phyloP scores from a whole-genome alignment of 106 monocot species.

The Dendrobium nobile region DNA sequence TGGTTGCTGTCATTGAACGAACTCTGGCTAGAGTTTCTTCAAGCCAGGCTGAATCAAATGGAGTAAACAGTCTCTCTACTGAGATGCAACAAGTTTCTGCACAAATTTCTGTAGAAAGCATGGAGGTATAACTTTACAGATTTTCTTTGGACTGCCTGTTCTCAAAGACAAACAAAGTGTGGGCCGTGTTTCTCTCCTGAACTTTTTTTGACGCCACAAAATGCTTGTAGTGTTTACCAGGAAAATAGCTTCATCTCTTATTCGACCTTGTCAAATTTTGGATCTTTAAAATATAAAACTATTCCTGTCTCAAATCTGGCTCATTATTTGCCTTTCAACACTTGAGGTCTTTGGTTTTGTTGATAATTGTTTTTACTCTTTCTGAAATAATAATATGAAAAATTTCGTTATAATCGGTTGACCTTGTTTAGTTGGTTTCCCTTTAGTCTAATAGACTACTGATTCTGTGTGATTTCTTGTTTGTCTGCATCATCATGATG shows the following conservation, averaged over 20 bases:
- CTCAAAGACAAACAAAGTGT: neutral
- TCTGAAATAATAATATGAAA: neutral
- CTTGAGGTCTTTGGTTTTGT: neutral
- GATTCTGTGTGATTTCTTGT: neutral
- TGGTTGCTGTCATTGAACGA: slow-evolving; percentile 59
- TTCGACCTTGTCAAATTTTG: neutral
- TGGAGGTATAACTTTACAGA: slow-evolving; percentile 32
- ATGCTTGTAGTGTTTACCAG: neutral
- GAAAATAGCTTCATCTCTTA: neutral
- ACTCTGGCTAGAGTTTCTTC: slow-evolving; percentile 58
- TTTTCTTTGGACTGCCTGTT: neutral
- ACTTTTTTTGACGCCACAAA: neutral
- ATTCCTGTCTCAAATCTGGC: neutral
- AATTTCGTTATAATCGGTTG: neutral
- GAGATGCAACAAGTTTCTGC: slow-evolving; percentile 46
- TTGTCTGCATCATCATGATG: neutral
- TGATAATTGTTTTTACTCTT: neutral
- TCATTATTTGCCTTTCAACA: neutral
- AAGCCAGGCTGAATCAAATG: slow-evolving; percentile 47
- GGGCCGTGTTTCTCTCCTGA: neutral
- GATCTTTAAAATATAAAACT: neutral
- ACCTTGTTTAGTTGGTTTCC: neutral
- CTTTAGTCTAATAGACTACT: neutral
- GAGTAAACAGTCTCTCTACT: slow-evolving; percentile 16
- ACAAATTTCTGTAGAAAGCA: slow-evolving; percentile 27